Evolutionary conservation across 768 basidiomycete species (phyloP), one percentile per base, ranked within the genome.

Genomic region (Podaxis sp.): DNA sequence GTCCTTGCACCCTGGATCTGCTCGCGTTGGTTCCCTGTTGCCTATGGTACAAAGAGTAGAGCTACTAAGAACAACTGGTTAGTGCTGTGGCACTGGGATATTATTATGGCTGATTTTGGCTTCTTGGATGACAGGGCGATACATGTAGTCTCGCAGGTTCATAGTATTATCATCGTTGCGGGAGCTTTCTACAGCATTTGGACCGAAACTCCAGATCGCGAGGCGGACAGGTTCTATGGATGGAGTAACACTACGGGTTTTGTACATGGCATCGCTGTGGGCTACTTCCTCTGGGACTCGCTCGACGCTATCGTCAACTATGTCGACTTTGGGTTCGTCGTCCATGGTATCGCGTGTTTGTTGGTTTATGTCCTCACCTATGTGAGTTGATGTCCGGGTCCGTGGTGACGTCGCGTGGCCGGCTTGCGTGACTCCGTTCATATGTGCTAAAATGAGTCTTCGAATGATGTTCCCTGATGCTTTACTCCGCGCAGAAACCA

Each of bases 261-360:
- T 52, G 76, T 88, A 2, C 77, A 85, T 66, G 90, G 89, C 24
- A 80, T 96, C 53, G 86, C 90, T 33, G 80, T 82, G 55, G 93
- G 89, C 4, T 89, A 89, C 70, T 95, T 96, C 72, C 66, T 95
- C 19, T 96, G 94, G 94, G 94, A 96, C 69, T 81, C 82, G 0
- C 62, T 92, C 28, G 91, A 93, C 72, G 84, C 87, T 6, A 74
- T 88, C 24, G 58, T 89, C 57, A 87, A 92, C 72, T 90, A 83
- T 67, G 80, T 82, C 54, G 88, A 90, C 61, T 55, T 86, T 3
- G 93, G 90, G 7, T 94, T 94, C 66, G 84, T 94, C 1, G 66
- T 88, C 15, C 94, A 96, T 69, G 94, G 92, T 77, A 63, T 87
- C 2, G 80, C 83, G 0, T 95, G 92, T 70, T 76, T 87, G 4